Evolutionary conservation across 805 yeast genomes (phyloP).

Genomic region (Ogataea parapolymorpha): DNA sequence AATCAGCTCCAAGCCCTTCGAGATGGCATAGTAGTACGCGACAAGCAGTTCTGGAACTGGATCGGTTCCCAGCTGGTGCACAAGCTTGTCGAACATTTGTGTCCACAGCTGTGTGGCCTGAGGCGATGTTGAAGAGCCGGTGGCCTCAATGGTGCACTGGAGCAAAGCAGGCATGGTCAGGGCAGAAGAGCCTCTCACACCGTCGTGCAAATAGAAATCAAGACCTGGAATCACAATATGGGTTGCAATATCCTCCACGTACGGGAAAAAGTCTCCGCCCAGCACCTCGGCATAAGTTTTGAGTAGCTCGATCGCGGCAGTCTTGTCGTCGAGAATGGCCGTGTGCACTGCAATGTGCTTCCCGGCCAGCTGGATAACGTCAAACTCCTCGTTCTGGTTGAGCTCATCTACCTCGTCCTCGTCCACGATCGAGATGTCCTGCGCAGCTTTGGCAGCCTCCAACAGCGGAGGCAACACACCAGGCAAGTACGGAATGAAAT

Average conservation of each 20-base stretch:
- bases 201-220: slow-evolving; percentile 89
- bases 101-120: slow-evolving; percentile 71
- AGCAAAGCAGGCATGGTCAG: slow-evolving; percentile 76
- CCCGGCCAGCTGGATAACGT: slow-evolving; percentile 85
- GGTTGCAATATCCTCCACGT: slow-evolving; percentile 70
- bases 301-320: slow-evolving; percentile 83
- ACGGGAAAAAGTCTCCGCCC: slow-evolving; percentile 78
- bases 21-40: slow-evolving; percentile 70
- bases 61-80: slow-evolving; percentile 66
- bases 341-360: slow-evolving; percentile 94
- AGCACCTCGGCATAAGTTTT: slow-evolving; percentile 81
- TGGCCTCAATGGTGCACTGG: slow-evolving; percentile 54
- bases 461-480: slow-evolving; percentile 87
- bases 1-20: slow-evolving; percentile 61
- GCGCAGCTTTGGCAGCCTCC: slow-evolving; percentile 81
- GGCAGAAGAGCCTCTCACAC: slow-evolving; percentile 90
- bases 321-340: slow-evolving; percentile 90
- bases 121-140: slow-evolving; percentile 48
- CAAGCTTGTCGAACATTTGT: slow-evolving; percentile 61
- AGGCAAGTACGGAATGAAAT: slow-evolving; percentile 79
- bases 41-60: slow-evolving; percentile 82
- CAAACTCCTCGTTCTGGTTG: slow-evolving; percentile 90
- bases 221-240: slow-evolving; percentile 86
- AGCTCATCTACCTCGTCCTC: slow-evolving; percentile 83
- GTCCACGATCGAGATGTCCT: slow-evolving; percentile 84